Percentiles rank a stretch among this genome's conserved stretches.
phyloP scores from a whole-genome alignment of 495 filamentous ascomycete species.

The Achaetomiella virescens region DNA sequence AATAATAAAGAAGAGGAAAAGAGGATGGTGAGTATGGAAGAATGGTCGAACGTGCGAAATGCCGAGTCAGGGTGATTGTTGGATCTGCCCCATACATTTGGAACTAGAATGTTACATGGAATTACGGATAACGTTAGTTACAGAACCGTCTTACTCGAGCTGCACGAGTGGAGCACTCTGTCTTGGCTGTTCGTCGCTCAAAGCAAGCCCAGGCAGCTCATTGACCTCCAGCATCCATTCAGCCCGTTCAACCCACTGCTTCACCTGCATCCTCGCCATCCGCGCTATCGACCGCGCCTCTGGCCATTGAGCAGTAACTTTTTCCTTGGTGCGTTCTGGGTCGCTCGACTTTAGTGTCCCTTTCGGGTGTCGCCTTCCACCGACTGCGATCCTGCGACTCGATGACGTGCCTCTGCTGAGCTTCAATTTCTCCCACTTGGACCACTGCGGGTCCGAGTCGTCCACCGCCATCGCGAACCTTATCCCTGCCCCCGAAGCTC shows the following conservation, averaged over 20 bases:
- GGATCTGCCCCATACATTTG: no score
- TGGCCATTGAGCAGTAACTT: not conserved
- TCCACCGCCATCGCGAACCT: not conserved
- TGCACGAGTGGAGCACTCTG: no score
- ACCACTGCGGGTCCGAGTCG: not conserved
- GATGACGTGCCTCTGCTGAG: conserved; percentile 10
- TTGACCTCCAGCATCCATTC: not conserved
- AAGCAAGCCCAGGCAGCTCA: not conserved
- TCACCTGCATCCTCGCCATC: no score
- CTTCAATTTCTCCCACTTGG: not conserved
- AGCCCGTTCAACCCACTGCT: no score
- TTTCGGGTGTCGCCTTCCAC: not conserved
- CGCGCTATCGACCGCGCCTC: no score
- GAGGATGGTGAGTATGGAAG: no score
- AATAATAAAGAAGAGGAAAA: no score
- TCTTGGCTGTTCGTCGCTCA: conserved; percentile 1
- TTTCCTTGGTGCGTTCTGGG: not conserved
- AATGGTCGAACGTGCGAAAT: no score
- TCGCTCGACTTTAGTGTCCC: not conserved
- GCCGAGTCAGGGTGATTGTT: no score
- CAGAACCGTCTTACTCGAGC: no score
- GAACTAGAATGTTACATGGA: no score
- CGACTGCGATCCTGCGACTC: not conserved
- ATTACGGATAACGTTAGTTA: no score
- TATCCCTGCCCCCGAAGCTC: not conserved